Evolutionary conservation across 257 asterid genomes (phyloP), one percentile per base, ranked within the genome.

Genomic region (Jasminum sambac): DNA sequence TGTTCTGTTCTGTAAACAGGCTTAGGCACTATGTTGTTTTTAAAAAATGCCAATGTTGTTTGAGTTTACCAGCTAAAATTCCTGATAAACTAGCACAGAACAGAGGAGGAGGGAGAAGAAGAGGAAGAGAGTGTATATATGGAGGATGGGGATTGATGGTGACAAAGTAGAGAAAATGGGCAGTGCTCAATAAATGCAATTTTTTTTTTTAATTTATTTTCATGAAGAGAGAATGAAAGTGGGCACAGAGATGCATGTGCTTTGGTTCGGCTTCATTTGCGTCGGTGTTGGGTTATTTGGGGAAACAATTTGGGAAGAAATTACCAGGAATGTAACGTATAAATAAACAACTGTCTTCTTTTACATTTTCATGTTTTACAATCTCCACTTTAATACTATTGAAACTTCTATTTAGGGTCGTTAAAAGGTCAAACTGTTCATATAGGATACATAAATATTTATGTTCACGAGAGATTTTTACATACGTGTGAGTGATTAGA

Each of bases 191-290:
- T 77, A 69, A 87, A 82, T 81, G 80, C 75, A 72, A 59, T 43
- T 64, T 61, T 9, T 37, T 42, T 71, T 12, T 10, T 1, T 1
- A 30, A 30, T 30, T 30, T 30, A 30, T 41, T 41, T 37, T 42
- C 34, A 38, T 40, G 57, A 63, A 25, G 70, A 26, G 12, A 11
- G 57, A 61, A 63, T 24, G 61, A 34, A 57, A 55, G 60, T 69
- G 72, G 59, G 58, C 43, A 19, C 43, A 19, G 34, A 16, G 38
- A 39, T 43, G 57, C 92, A 87, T 82, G 89, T 87, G 92, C 86
- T 62, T 67, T 72, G 77, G 86, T 83, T 85, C 68, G 83, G 78
- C 81, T 50, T 66, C 77, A 68, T 78, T 72, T 37, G 77, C 62
- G 62, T 55, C 62, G 62, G 62, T 55, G 62, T 55, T 55, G 36